Conservation (phyloP, 2,329 filamentous ascomycete species). For the Apiospora sp. region DNA sequence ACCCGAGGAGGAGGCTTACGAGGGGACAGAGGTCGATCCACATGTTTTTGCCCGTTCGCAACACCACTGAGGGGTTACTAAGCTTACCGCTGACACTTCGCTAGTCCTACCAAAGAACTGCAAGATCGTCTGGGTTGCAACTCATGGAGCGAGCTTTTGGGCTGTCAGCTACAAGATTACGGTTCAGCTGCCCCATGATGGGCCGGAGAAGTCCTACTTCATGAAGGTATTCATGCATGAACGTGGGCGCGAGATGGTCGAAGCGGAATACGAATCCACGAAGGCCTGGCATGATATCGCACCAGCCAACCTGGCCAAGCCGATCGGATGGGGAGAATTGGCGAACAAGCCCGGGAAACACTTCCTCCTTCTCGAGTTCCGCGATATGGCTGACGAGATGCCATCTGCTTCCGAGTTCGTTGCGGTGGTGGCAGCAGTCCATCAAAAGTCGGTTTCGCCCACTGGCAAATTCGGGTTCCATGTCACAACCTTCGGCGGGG, state of each 20-base stretch:
- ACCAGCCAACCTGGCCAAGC: background rate
- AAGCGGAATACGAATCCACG: background rate
- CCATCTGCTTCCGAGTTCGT: background rate
- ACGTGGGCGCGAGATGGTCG: background rate
- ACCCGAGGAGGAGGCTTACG: background rate
- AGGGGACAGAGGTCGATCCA: background rate
- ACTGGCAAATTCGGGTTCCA: background rate
- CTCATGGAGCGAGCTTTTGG: background rate
- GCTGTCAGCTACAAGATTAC: background rate
- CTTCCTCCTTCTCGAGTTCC: background rate
- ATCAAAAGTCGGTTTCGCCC: background rate
- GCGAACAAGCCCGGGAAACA: background rate
- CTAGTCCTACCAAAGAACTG: background rate
- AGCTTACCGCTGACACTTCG: background rate
- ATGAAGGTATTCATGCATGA: background rate
- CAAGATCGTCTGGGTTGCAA: background rate
- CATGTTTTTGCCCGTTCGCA: background rate
- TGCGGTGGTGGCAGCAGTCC: background rate
- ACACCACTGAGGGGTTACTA: background rate
- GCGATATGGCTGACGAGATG: background rate
- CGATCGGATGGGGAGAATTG: background rate
- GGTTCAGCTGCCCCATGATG: background rate
- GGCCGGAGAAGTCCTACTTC: background rate
- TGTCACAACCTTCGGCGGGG: background rate
- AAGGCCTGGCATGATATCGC: background rate